Conservation (phyloP, 177 flowering plant genomes). For the Viscum album region DNA sequence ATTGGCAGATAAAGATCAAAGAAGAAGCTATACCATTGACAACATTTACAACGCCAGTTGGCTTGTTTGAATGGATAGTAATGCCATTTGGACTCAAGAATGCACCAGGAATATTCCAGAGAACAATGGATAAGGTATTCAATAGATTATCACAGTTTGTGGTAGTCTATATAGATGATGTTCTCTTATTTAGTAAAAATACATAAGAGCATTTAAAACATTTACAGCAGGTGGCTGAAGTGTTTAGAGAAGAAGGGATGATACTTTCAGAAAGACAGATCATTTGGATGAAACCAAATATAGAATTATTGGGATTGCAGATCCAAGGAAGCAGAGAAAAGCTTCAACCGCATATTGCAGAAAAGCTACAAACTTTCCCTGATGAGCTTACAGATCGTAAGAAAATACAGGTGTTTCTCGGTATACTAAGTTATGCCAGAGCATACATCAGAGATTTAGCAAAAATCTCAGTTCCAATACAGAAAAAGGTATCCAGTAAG, state of each 20-base stretch:
- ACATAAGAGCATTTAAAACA: background rate
- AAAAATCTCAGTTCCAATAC: background rate
- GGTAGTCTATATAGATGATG: background rate
- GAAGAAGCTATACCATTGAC: background rate
- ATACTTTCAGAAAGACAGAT: background rate
- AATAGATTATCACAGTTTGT: background rate
- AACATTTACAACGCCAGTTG: background rate
- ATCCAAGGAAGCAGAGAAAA: background rate
- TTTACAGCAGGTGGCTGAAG: background rate
- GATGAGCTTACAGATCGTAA: background rate
- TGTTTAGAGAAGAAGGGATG: background rate
- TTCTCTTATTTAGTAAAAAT: background rate
- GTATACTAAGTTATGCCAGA: background rate
- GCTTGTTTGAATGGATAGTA: background rate
- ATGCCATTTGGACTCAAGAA: background rate
- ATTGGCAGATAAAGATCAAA: background rate
- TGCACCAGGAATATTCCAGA: background rate
- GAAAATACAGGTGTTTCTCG: background rate
- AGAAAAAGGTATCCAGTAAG: background rate
- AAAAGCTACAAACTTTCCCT: background rate
- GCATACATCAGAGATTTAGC: background rate
- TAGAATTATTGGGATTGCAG: background rate
- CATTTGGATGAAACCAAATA: background rate
- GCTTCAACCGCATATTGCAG: background rate
- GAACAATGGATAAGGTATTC: background rate